These are phyloP conservation scores for Populus hybrid DNA, from an alignment of 441 rosid species.

Conservation along the genomic window DNA sequence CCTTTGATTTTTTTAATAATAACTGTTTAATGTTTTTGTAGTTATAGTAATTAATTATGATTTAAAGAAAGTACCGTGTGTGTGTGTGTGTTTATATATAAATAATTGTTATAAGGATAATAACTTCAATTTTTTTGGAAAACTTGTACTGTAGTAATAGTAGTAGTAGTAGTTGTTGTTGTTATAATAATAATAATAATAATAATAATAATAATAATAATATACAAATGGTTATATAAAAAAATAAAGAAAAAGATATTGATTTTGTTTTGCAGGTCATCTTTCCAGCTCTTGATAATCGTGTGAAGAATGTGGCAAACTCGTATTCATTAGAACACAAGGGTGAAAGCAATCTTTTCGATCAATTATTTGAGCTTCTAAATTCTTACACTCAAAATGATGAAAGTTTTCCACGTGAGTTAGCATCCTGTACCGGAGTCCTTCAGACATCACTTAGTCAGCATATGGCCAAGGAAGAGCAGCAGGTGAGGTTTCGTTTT, in stretches of 20 bases:
- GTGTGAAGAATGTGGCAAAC: constrained; percentile 83
- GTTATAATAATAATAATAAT: no score
- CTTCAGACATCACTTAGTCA: constrained; percentile 81
- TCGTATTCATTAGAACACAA: constrained; percentile 81
- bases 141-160: no score
- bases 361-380: constrained; percentile 68
- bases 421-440: constrained; percentile 75
- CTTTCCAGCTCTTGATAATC: constrained; percentile 76
- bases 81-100: neutral
- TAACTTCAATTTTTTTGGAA: neutral
- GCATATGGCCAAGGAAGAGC: constrained; percentile 95
- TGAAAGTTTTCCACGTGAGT: constrained; percentile 57
- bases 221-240: no score
- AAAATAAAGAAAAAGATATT: no score
- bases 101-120: neutral
- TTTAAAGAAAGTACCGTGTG: neutral
- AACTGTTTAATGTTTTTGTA: neutral
- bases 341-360: constrained; percentile 66
- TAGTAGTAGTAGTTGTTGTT: no score
- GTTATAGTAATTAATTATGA: neutral
- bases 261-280: constrained; percentile 55
- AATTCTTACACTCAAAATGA: constrained; percentile 43
- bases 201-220: no score
- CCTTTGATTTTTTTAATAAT: neutral
- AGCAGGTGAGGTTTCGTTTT: constrained; percentile 46